These are phyloP conservation scores for Bisporella sp. DNA, from an alignment of 2,329 filamentous ascomycete genomes.

Conservation along the genomic window DNA sequence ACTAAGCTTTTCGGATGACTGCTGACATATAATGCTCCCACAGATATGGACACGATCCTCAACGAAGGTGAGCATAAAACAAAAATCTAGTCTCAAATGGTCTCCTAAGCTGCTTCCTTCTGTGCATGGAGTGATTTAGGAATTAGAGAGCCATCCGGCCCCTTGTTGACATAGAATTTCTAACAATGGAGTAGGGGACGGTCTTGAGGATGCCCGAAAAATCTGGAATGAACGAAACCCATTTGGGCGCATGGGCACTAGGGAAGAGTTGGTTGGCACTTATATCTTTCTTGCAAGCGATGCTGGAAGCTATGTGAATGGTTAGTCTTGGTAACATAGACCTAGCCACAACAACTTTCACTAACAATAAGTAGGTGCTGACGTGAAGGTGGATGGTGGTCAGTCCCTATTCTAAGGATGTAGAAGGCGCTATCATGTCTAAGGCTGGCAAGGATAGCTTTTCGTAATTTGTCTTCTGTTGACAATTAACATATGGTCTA, in stretches of 20 bases:
- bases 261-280: slow-evolving; percentile 55
- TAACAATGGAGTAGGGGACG: slow-evolving; percentile 26
- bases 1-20: no score
- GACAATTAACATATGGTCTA: no score
- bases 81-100: no score
- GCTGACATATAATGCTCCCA: no score
- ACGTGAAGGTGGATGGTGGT: not conserved
- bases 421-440: not conserved
- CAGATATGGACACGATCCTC: slow-evolving; percentile 51
- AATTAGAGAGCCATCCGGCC: no score
- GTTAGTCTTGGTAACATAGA: not conserved
- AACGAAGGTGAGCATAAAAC: slow-evolving; percentile 45
- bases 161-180: no score
- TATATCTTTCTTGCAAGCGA: slow-evolving; percentile 53
- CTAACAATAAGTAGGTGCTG: not conserved
- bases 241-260: slow-evolving; percentile 56
- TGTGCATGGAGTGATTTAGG: no score
- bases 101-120: no score
- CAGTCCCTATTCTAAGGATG: not conserved
- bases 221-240: slow-evolving; percentile 56
- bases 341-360: not conserved
- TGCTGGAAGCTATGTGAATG: slow-evolving; percentile 58
- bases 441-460: no score
- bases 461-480: no score
- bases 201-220: slow-evolving; percentile 43